Percentiles rank a stretch among this genome's conserved stretches.
Evolutionary conservation across 495 filamentous ascomycete species (phyloP).

Genomic region (Trichoderma asperelloides): DNA sequence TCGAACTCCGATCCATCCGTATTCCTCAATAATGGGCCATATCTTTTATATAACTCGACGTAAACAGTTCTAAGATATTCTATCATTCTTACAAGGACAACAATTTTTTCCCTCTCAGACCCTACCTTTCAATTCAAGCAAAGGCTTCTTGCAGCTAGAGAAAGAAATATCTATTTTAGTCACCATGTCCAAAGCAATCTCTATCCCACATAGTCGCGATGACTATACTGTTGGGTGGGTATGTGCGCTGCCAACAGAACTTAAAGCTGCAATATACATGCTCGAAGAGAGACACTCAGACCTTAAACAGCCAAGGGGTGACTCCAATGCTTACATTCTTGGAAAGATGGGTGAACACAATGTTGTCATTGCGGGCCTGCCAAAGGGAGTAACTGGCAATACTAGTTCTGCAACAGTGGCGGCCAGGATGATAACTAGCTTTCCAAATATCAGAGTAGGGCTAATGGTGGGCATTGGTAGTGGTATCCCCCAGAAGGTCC

Average conservation of each 20-base stretch:
- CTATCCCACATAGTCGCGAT: neutral
- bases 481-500: conserved; percentile 21
- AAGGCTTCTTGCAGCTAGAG: too few species aligned
- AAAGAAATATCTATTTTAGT: too few species aligned
- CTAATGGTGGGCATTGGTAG: conserved; percentile 28
- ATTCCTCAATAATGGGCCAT: too few species aligned
- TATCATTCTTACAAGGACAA: too few species aligned
- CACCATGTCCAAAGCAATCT: too few species aligned
- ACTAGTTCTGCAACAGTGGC: conserved; percentile 22
- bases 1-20: too few species aligned
- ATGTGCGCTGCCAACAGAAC: conserved; percentile 25
- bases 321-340: conserved; percentile 26
- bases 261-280: conserved; percentile 25
- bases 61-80: too few species aligned
- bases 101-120: too few species aligned
- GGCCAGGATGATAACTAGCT: conserved; percentile 22
- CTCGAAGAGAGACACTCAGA: conserved; percentile 27
- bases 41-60: too few species aligned
- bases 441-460: conserved; percentile 13
- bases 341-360: conserved; percentile 29
- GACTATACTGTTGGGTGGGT: conserved; percentile 29
- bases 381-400: conserved; percentile 28
- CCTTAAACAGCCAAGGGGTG: conserved; percentile 17
- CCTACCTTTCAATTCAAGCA: too few species aligned
- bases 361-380: conserved; percentile 26